Percentiles rank a stretch among this genome's conserved stretches.
These are phyloP conservation scores for Marsdenia floribunda DNA, from an alignment of 257 asterid species.

Conservation along the genomic window DNA sequence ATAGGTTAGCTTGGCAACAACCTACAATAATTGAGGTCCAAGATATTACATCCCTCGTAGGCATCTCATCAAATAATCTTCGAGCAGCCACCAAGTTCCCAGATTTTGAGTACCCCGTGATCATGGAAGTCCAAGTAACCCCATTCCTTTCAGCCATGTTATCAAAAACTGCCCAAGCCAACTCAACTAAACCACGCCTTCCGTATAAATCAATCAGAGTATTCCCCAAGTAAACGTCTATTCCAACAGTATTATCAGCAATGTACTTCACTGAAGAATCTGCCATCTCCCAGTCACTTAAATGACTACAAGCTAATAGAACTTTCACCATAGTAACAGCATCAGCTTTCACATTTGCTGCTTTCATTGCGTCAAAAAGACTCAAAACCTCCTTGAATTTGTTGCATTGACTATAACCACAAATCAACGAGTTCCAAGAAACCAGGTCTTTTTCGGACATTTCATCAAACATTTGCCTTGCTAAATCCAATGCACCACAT, in stretches of 20 bases:
- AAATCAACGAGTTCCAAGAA: slow-evolving; percentile 45
- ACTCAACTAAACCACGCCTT: slow-evolving; percentile 20
- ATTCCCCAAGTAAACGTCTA: slow-evolving; percentile 34
- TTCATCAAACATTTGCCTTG: slow-evolving; percentile 26
- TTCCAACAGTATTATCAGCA: slow-evolving; percentile 15
- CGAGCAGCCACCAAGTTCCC: slow-evolving; percentile 25
- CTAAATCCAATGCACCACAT: slow-evolving; percentile 25
- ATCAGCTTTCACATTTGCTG: slow-evolving; percentile 28
- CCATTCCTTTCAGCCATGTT: slow-evolving; percentile 29
- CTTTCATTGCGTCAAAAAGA: slow-evolving; percentile 19
- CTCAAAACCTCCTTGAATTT: slow-evolving; percentile 23
- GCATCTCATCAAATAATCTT: slow-evolving; percentile 31
- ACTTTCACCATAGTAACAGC: slow-evolving; percentile 39
- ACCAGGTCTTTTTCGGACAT: slow-evolving; percentile 31
- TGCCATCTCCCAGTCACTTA: slow-evolving; percentile 14
- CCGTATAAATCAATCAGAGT: slow-evolving; percentile 38
- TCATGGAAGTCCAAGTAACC: slow-evolving; percentile 41
- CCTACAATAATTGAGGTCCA: slow-evolving; percentile 43
- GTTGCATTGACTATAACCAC: slow-evolving; percentile 34
- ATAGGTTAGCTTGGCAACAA: slow-evolving; percentile 28
- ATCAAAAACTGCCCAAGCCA: slow-evolving; percentile 29
- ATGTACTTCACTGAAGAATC: slow-evolving; percentile 26
- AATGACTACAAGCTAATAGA: slow-evolving; percentile 26
- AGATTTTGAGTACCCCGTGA: slow-evolving; percentile 32
- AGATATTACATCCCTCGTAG: slow-evolving; percentile 34